A percentile compares a stretch with the other conserved stretches of the same genome.
Evolutionary conservation across 2,329 filamentous ascomycete species (phyloP).

Genomic region (Claviceps spartinae): DNA sequence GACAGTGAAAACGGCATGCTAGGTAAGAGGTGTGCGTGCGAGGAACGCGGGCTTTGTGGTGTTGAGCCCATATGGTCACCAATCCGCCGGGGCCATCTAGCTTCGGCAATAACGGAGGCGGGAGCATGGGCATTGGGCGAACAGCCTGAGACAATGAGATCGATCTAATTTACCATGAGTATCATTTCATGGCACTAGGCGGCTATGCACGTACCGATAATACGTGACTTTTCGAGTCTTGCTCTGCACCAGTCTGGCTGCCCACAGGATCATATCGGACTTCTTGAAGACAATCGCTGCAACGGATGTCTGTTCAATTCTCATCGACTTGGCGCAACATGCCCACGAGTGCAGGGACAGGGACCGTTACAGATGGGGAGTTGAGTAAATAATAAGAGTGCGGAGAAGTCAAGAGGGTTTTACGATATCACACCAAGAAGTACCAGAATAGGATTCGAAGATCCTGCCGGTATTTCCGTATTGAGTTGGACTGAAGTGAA

Average conservation of each 20-base stretch:
- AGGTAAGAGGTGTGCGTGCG: too few relatives aligned
- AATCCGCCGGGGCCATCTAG: neutral
- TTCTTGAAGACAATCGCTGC: neutral
- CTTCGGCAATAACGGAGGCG: neutral
- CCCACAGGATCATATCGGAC: neutral
- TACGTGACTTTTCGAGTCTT: neutral
- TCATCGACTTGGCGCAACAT: slow-evolving; percentile 11
- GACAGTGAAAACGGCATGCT: too few relatives aligned
- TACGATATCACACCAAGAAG: too few relatives aligned
- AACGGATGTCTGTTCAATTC: neutral
- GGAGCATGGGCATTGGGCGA: neutral
- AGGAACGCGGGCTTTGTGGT: too few relatives aligned
- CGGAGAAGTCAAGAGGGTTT: too few relatives aligned
- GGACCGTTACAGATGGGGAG: too few relatives aligned
- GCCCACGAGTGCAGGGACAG: neutral
- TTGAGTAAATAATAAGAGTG: too few relatives aligned
- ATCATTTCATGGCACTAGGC: neutral
- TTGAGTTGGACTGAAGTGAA: too few relatives aligned
- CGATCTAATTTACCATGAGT: too few relatives aligned
- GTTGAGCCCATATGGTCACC: too few relatives aligned
- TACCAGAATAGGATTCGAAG: too few relatives aligned
- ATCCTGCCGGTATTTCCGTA: too few relatives aligned
- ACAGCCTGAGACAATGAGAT: neutral
- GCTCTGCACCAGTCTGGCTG: neutral
- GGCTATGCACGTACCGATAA: neutral